Evolutionary conservation across 2,329 filamentous ascomycete genomes (phyloP), one percentile per base, ranked within the genome.

Genomic region (Colletotrichum scovillei): DNA sequence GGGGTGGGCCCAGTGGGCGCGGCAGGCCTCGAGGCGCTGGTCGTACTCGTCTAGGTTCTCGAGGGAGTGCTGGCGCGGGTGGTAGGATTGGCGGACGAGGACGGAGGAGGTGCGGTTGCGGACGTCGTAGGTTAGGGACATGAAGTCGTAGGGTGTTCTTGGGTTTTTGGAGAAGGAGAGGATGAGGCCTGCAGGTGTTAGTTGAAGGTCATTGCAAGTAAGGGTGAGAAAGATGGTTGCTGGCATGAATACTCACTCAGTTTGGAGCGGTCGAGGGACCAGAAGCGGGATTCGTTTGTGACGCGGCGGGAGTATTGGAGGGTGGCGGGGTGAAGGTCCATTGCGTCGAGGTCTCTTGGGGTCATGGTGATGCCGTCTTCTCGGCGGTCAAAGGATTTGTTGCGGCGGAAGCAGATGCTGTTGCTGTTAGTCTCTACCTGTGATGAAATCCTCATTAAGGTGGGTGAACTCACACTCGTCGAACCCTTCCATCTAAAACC

Each of bases 1-100:
- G 1, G 85, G 85, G 68, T 87, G 85, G 4, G 84, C 82, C 85
- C 85, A 87, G 59, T 86, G 84, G 2, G 80, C 78, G 49, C 81
- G 81, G 74, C 84, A 86, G 4, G 84, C 84, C 74, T 86, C 84
- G 24, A 87, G 79, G 2, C 85, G 83, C 46, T 82, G 79, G 74
- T 86, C 85, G 72, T 87, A 87, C 73, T 87, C 84, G 69, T 86
- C 82, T 11, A 86, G 79, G 30, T 85, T 83, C 63, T 86, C 83
- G 26, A 84, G 78, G 46, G 80, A 81, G 67, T 86, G 83, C 71
- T 82, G 79, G 14, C 82, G 76, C 1, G 84, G 82, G 69, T 86
- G 82, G 76, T 83, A 85, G 0, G 84, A 86, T 60, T 86, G 84
- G 5, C 85, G 81, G 49, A 86, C 80, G 7, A 87, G 76, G 24